A percentile compares a stretch with the other conserved stretches of the same genome.
phyloP scores from a whole-genome alignment of 345 rosid genomes.

The Euphorbia peplus region DNA sequence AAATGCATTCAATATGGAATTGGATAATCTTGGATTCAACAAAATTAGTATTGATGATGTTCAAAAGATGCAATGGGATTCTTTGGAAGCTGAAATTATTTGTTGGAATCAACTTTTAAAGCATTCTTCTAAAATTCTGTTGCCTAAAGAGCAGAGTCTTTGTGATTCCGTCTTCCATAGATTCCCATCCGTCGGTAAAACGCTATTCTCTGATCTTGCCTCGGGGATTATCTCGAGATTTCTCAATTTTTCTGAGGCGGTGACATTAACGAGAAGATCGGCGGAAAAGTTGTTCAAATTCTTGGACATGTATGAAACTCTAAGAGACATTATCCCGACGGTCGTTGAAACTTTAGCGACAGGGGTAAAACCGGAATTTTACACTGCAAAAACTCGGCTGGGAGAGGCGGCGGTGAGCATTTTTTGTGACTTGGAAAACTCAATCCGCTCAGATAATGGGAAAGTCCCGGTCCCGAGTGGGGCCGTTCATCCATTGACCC shows the following conservation, averaged over 20 bases:
- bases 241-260: conserved; percentile 21
- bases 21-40: conserved; percentile 16
- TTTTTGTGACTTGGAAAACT: conserved; percentile 24
- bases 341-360: conserved; percentile 3
- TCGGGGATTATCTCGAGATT: conserved; percentile 12
- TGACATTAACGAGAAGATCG: conserved; percentile 18
- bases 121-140: conserved; percentile 16
- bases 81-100: conserved; percentile 18
- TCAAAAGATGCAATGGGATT: conserved; percentile 21
- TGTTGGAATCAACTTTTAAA: conserved; percentile 9
- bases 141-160: conserved; percentile 15
- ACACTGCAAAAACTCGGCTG: conserved; percentile 5
- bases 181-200: conserved; percentile 5
- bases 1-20: conserved; percentile 2
- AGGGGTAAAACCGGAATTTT: conserved; percentile 9
- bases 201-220: conserved; percentile 9
- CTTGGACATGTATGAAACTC: conserved; percentile 24
- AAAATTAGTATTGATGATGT: conserved; percentile 23
- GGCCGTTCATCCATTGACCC: conserved; percentile 26
- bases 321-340: conserved; percentile 9
- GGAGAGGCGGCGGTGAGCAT: conserved; percentile 24
- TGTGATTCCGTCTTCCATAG: conserved; percentile 11
- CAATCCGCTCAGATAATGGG: conserved; percentile 20
- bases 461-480: conserved; percentile 26
- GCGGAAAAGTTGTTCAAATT: conserved; percentile 29